phyloP scores from a whole-genome alignment of 1,284 basidiomycete genomes.

The Cryptococcus hybrid region DNA sequence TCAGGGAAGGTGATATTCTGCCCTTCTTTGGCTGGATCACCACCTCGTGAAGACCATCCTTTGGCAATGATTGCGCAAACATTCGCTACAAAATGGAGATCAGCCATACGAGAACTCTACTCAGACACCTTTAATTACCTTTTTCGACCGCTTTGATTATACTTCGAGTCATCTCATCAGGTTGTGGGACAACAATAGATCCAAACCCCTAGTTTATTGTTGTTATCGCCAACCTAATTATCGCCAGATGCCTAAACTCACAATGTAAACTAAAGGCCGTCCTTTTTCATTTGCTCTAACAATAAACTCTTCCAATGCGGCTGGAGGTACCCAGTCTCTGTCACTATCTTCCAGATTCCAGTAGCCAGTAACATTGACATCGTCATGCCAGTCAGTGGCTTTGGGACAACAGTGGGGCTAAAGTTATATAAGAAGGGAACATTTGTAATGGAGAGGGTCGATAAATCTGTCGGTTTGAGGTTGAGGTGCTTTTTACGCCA shows the following conservation, averaged over 20 bases:
- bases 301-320: slow-evolving; percentile 59
- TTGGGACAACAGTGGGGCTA: slow-evolving; percentile 60
- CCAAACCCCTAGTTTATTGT: slow-evolving; percentile 54
- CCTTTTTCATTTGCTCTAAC: slow-evolving; percentile 58
- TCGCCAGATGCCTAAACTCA: slow-evolving; percentile 10
- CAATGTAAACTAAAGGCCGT: slow-evolving; percentile 72
- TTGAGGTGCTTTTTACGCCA: slow-evolving; percentile 64
- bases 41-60: slow-evolving; percentile 68
- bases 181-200: slow-evolving; percentile 69
- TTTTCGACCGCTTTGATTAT: slow-evolving; percentile 66
- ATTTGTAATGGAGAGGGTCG: slow-evolving; percentile 64
- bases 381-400: slow-evolving; percentile 75
- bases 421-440: slow-evolving; percentile 72
- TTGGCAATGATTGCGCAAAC: slow-evolving; percentile 72
- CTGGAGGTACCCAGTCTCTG: slow-evolving; percentile 59
- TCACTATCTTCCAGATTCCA: slow-evolving; percentile 68
- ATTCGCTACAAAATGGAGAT: slow-evolving; percentile 52
- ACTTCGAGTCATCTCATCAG: slow-evolving; percentile 61
- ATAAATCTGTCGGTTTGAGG: slow-evolving; percentile 62
- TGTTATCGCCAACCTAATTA: neutral
- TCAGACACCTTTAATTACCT: slow-evolving; percentile 48
- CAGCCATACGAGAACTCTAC: slow-evolving; percentile 5
- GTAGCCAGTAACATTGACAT: slow-evolving; percentile 55
- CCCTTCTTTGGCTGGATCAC: slow-evolving; percentile 42
- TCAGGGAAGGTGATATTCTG: slow-evolving; percentile 52